A percentile compares a stretch with the other conserved stretches of the same genome.
Conservation (phyloP, 306 rosid species). For the Gleditsia sinensis region DNA sequence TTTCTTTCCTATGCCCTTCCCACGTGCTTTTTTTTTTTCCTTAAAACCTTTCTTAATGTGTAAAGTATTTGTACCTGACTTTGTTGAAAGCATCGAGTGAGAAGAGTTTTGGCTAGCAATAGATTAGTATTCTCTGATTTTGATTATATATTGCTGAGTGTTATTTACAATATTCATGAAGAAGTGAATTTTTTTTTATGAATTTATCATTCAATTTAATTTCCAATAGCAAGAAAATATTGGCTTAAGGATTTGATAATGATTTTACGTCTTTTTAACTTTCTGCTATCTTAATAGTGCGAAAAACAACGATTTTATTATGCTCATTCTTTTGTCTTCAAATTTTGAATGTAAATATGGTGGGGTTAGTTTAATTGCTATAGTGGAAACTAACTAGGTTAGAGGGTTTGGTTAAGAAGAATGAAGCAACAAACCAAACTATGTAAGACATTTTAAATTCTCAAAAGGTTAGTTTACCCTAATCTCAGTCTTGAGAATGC, state of each 20-base stretch:
- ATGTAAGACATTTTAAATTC: too few relatives aligned
- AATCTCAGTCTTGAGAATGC: too few relatives aligned
- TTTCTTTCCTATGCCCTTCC: too few relatives aligned
- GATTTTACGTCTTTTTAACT: neutral
- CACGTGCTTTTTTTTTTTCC: too few relatives aligned
- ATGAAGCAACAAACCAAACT: too few relatives aligned
- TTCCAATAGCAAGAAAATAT: neutral
- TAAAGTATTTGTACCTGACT: too few relatives aligned
- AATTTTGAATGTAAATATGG: neutral
- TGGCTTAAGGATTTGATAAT: neutral
- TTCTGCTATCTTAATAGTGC: neutral
- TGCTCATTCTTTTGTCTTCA: neutral
- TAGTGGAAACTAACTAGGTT: too few relatives aligned
- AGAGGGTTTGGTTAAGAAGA: too few relatives aligned
- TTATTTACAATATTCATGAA: neutral
- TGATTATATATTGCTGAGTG: neutral
- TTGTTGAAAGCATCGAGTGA: neutral
- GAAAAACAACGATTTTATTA: neutral
- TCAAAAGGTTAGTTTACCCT: too few relatives aligned
- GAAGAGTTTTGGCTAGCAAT: neutral
- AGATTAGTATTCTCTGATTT: neutral
- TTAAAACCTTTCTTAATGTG: too few relatives aligned
- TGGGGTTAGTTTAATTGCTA: neutral
- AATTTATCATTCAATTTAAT: neutral
- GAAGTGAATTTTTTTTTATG: neutral